Percentiles rank a stretch among this genome's conserved stretches.
phyloP scores from a whole-genome alignment of 192 early-diverging fungal species.

The Bifiguratus adelaidae region DNA sequence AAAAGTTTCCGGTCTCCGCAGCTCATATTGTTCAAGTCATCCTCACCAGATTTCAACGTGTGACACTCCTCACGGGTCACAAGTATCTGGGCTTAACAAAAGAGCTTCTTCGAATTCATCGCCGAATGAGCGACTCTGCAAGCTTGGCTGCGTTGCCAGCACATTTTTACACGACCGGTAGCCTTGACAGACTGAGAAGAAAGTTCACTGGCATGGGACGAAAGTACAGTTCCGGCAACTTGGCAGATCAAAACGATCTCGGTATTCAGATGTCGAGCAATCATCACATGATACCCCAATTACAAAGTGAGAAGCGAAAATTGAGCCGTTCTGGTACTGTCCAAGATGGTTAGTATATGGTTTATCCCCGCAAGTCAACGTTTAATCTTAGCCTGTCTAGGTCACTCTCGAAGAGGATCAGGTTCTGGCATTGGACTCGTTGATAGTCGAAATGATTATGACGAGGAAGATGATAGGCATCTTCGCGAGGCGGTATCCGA shows the following conservation, averaged over 20 bases:
- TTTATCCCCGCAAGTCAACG: too few relatives aligned
- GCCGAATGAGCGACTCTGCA: constrained; percentile 65
- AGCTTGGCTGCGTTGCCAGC: constrained; percentile 38
- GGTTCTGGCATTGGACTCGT: constrained; percentile 20
- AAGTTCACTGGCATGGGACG: constrained; percentile 24
- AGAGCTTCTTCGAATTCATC: constrained; percentile 80
- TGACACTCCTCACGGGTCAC: constrained; percentile 85
- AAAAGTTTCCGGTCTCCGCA: constrained; percentile 85
- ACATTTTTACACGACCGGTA: constrained; percentile 35
- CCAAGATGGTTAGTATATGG: too few relatives aligned
- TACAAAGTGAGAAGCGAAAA: too few relatives aligned
- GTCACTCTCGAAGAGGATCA: constrained; percentile 21
- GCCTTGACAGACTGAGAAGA: constrained; percentile 41
- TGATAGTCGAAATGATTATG: constrained; percentile 26
- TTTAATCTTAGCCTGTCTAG: too few relatives aligned
- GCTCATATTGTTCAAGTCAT: constrained; percentile 96
- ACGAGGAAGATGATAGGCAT: constrained; percentile 41
- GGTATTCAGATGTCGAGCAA: constrained; percentile 6
- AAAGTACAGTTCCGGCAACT: constrained; percentile 4
- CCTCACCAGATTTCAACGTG: constrained; percentile 88
- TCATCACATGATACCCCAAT: too few relatives aligned
- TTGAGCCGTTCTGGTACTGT: too few relatives aligned
- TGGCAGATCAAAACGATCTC: constrained; percentile 16
- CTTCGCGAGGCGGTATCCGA: constrained; percentile 49
- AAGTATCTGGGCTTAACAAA: constrained; percentile 79